Evolutionary conservation across 495 filamentous ascomycete species (phyloP), one percentile per base, ranked within the genome.

Genomic region (Choiromyces venosus): DNA sequence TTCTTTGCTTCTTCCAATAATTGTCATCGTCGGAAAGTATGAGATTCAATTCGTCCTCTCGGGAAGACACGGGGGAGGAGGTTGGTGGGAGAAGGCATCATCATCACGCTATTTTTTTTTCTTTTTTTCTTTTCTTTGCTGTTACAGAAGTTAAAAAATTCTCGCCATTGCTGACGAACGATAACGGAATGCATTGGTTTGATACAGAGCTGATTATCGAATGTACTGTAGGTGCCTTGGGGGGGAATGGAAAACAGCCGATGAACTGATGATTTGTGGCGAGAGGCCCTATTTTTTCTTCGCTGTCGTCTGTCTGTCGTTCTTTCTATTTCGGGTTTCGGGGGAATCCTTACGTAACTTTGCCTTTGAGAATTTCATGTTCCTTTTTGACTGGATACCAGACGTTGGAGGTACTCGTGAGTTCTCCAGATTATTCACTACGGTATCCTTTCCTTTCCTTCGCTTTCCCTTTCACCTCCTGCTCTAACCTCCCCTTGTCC

Each of bases 1-100:
- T 25, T 29, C 52, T 25, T 61, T 61, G 52, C 52, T 61, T 61
- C 52, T 61, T 61, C 52, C 25, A 61, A 61, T 61, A 61, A 61
- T 61, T 61, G 52, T 33, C 52, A n/a, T 29, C 52, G 52, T 61
- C 52, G 25, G 52, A 61, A 61, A 61, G 52, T 61, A 61, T 4
- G 52, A 33, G 12, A 61, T 33, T 33, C 52, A 61, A 61, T 61
- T 61, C 52, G 52, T 16, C 25, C 52, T 61, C 52, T 61, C 52
- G 52, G 52, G 52, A 61, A 61, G 52, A 61, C 52, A 61, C 52
- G 52, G 52, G 52, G 52, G 52, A 29, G 5, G 7, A 3, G 14
- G 10, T 29, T 29, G 52, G 52, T 29, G 52, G 52, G 0, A 9
- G 46, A 29, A 56, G 46, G n/a, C 46, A 56, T 56, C 46, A 56